Evolutionary conservation across 1,139 yeast species (phyloP).

Genomic region (Taiozyma onychis): DNA sequence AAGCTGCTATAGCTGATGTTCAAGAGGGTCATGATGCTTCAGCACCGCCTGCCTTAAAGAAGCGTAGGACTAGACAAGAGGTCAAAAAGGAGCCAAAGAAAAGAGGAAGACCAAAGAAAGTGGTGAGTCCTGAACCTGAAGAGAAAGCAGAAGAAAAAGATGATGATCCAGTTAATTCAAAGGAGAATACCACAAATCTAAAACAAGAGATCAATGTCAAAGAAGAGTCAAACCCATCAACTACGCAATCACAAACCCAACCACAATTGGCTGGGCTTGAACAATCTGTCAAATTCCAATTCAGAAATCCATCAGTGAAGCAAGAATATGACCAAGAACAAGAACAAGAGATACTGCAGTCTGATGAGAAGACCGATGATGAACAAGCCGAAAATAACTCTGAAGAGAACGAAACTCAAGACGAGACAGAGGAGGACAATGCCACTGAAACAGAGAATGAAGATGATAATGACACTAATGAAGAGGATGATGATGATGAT

Average conservation of each 20-base stretch:
- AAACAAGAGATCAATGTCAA: not conserved
- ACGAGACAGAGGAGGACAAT: conserved; percentile 5
- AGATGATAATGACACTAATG: not conserved
- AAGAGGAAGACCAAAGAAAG: not conserved
- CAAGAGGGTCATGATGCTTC: not conserved
- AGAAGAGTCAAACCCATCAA: not conserved
- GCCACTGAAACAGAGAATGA: conserved; percentile 1
- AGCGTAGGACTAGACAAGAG: not conserved
- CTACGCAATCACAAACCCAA: not conserved
- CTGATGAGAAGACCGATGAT: not conserved
- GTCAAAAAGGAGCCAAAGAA: conserved; percentile 1
- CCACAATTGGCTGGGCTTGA: conserved; percentile 3
- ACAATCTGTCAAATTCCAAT: conserved; percentile 9
- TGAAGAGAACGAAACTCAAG: not conserved
- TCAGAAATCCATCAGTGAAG: not conserved
- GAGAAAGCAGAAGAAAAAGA: not conserved
- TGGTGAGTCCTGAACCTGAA: not conserved
- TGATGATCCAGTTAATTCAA: not conserved
- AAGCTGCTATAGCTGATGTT: conserved; percentile 6
- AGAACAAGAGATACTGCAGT: not conserved
- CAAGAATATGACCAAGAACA: not conserved
- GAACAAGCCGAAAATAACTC: not conserved
- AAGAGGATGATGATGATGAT: not conserved
- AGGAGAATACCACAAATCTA: not conserved
- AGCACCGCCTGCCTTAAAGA: conserved; percentile 2